phyloP scores from a whole-genome alignment of 257 asterid species.

The Dorcoceras hygrometricum region DNA sequence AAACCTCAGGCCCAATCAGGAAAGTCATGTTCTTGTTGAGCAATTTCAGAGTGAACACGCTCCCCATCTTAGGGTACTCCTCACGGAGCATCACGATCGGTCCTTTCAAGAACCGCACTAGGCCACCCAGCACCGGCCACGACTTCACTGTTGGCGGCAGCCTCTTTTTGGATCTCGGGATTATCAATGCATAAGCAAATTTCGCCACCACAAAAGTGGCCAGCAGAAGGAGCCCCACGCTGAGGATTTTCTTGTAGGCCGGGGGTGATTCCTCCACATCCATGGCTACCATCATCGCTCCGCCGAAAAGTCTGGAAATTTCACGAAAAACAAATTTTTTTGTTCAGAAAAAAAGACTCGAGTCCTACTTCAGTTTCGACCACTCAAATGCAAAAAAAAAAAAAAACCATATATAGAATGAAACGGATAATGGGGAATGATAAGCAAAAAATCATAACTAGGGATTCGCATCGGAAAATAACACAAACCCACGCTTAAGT shows the following conservation, averaged over 20 bases:
- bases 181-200: constrained; percentile 50
- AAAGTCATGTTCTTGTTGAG: constrained; percentile 76
- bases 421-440: too few species aligned
- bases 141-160: constrained; percentile 63
- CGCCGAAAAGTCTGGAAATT: neutral
- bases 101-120: constrained; percentile 67
- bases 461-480: neutral
- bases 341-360: too few species aligned
- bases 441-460: neutral
- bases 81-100: constrained; percentile 82
- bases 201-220: constrained; percentile 73
- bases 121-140: constrained; percentile 74
- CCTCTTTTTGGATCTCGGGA: constrained; percentile 71
- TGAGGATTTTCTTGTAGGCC: constrained; percentile 39
- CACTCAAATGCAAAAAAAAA: neutral
- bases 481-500: too few species aligned
- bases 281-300: constrained; percentile 29
- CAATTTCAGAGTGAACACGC: constrained; percentile 71
- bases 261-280: constrained; percentile 37
- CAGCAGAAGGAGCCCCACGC: constrained; percentile 58
- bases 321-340: too few species aligned
- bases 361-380: neutral
- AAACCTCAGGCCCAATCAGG: constrained; percentile 94
- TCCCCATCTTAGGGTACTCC: constrained; percentile 92
- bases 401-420: too few species aligned